Evolutionary conservation across 2,329 filamentous ascomycete genomes (phyloP).

Genomic region (Didymella segeticola): DNA sequence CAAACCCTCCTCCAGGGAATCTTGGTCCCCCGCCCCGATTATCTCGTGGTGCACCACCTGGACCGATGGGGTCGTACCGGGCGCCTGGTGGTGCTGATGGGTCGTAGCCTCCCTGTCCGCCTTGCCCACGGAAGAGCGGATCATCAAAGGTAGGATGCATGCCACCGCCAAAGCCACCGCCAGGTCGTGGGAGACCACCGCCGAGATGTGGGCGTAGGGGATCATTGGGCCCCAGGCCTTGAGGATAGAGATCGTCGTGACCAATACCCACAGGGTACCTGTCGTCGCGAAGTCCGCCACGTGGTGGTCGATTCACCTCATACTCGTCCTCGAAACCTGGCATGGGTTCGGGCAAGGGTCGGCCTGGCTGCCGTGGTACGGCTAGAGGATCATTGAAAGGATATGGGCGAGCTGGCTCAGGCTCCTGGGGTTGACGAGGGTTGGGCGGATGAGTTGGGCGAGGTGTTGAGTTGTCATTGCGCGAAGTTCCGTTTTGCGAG

Average conservation of each 20-base stretch:
- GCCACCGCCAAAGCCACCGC: constrained; percentile 71
- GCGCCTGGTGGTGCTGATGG: constrained; percentile 83
- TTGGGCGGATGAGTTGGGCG: constrained; percentile 30
- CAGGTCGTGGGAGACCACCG: constrained; percentile 63
- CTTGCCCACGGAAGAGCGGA: constrained; percentile 74
- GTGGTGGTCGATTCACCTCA: constrained; percentile 74
- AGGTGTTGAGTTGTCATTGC: constrained; percentile 24
- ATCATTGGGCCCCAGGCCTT: constrained; percentile 83
- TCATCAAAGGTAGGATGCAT: constrained; percentile 98
- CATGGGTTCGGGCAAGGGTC: constrained; percentile 78
- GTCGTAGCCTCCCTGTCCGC: constrained; percentile 62
- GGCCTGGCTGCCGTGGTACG: constrained; percentile 59
- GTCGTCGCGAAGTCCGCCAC: constrained; percentile 56
- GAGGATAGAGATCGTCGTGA: constrained; percentile 85
- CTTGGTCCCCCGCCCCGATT: constrained; percentile 38
- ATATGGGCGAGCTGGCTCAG: constrained; percentile 69
- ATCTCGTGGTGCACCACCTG: constrained; percentile 55
- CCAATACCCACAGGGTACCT: constrained; percentile 74
- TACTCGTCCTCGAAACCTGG: constrained; percentile 94
- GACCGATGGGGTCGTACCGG: constrained; percentile 83
- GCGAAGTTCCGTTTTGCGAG: constrained; percentile 52
- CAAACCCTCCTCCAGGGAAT: constrained; percentile 47
- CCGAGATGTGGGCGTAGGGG: constrained; percentile 74
- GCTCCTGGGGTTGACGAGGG: constrained; percentile 57
- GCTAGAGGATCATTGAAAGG: constrained; percentile 74